Conservation (phyloP, 2,329 filamentous ascomycete species). For the Beauveria pseudobassiana region DNA sequence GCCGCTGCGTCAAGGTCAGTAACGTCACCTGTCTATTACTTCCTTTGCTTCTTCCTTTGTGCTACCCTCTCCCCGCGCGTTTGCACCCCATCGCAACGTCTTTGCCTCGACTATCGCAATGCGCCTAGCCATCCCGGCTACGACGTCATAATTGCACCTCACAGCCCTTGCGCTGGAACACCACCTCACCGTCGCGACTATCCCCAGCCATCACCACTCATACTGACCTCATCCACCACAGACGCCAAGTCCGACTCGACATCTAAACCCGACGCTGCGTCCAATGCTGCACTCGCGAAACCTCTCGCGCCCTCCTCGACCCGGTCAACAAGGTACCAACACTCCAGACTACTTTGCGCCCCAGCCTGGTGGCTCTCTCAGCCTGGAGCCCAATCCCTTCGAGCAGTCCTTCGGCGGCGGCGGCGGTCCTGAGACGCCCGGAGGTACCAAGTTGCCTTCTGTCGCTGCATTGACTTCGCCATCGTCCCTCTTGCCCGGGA, state of each 20-base stretch:
- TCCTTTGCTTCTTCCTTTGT: slow-evolving; percentile 1
- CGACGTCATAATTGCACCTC: slow-evolving; percentile 9
- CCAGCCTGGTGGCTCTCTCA: slow-evolving; percentile 48
- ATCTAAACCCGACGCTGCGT: slow-evolving; percentile 43
- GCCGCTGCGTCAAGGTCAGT: slow-evolving; percentile 37
- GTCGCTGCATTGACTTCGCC: slow-evolving; percentile 89
- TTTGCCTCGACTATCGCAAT: slow-evolving; percentile 13
- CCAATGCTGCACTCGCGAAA: slow-evolving; percentile 53
- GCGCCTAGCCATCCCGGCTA: slow-evolving; percentile 13
- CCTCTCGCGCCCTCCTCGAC: slow-evolving; percentile 65
- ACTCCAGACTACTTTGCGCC: slow-evolving; percentile 64
- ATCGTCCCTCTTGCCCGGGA: slow-evolving; percentile 68
- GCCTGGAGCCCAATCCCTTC: slow-evolving; percentile 89
- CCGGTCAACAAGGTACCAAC: slow-evolving; percentile 45
- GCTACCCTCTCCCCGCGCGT: slow-evolving; percentile 11
- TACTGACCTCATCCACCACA: slow-evolving; percentile 18
- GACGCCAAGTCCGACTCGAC: slow-evolving; percentile 40
- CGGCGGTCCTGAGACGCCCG: slow-evolving; percentile 67
- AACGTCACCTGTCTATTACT: neutral
- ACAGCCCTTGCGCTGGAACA: neutral
- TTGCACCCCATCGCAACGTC: slow-evolving; percentile 14
- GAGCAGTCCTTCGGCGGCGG: slow-evolving; percentile 80
- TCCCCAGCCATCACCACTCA: neutral
- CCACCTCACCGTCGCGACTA: neutral
- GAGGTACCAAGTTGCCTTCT: slow-evolving; percentile 74